Conservation (phyloP, 192 early-diverging fungal species). For the Mortierella claussenii region DNA sequence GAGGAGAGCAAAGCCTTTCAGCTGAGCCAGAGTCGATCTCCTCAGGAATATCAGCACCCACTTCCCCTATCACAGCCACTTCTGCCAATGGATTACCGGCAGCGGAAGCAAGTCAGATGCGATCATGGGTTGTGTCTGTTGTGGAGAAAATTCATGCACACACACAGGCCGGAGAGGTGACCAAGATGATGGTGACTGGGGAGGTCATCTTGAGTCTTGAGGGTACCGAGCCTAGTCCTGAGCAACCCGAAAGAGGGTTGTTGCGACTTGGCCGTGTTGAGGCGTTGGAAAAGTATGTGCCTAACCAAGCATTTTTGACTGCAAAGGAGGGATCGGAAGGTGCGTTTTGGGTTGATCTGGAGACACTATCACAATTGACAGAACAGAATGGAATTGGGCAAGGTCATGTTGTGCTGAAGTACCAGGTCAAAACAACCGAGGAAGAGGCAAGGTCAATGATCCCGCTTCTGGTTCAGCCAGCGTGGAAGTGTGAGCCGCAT, state of each 20-base stretch:
- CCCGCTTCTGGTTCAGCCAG: slow-evolving; percentile 51
- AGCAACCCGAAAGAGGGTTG: slow-evolving; percentile 29
- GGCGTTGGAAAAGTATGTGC: slow-evolving; percentile 45
- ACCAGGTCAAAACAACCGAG: slow-evolving; percentile 45
- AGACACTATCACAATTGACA: slow-evolving; percentile 39
- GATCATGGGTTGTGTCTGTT: slow-evolving; percentile 49
- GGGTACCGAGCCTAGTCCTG: slow-evolving; percentile 6
- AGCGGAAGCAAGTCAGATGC: slow-evolving; percentile 10
- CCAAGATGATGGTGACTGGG: slow-evolving; percentile 57
- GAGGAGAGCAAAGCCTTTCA: not conserved
- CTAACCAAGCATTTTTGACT: slow-evolving; percentile 52
- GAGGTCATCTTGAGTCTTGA: slow-evolving; percentile 56
- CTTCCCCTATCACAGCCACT: slow-evolving; percentile 19
- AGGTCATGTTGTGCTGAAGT: slow-evolving; percentile 49
- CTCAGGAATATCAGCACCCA: slow-evolving; percentile 13
- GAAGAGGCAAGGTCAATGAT: slow-evolving; percentile 29
- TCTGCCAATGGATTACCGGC: not conserved
- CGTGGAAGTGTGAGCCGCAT: slow-evolving; percentile 66
- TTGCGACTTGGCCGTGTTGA: slow-evolving; percentile 46
- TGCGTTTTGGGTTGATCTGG: slow-evolving; percentile 51
- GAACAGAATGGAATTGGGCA: slow-evolving; percentile 16
- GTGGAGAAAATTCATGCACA: slow-evolving; percentile 58
- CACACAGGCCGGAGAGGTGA: slow-evolving; percentile 54
- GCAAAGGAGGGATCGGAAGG: slow-evolving; percentile 32
- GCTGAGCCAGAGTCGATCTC: slow-evolving; percentile 21